These are phyloP conservation scores for Medicago arabica DNA, from an alignment of 306 rosid genomes.

Conservation along the genomic window DNA sequence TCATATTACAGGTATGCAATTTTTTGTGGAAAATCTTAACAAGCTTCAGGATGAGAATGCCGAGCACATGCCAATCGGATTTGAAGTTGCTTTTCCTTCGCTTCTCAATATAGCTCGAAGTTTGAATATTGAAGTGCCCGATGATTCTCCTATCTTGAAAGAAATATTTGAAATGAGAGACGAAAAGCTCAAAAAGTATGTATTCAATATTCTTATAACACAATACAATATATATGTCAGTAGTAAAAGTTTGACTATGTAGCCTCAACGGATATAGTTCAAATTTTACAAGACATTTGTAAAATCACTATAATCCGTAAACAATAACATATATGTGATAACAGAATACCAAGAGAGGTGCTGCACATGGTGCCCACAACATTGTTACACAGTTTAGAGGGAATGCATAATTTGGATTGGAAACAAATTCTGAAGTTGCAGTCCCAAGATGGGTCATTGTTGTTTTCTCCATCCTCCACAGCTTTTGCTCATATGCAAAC, in stretches of 20 bases:
- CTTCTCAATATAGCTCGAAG: conserved; percentile 72
- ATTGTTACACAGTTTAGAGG: conserved; percentile 93
- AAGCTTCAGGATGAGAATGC: conserved; percentile 71
- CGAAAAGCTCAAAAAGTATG: conserved; percentile 73
- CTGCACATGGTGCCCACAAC: conserved; percentile 87
- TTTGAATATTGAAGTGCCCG: conserved; percentile 60
- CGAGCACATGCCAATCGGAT: conserved; percentile 93
- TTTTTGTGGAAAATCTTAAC: conserved; percentile 58
- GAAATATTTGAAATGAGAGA: conserved; percentile 64
- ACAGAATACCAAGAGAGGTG: conserved; percentile 84
- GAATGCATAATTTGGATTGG: conserved; percentile 85
- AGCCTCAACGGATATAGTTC: too few species aligned
- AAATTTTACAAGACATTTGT: neutral
- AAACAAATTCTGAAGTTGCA: conserved; percentile 79
- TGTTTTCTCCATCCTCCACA: conserved; percentile 92
- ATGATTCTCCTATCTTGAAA: conserved; percentile 63
- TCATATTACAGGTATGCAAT: conserved; percentile 57
- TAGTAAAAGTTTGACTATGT: too few species aligned
- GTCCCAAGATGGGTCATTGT: conserved; percentile 81
- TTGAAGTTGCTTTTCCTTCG: conserved; percentile 93
- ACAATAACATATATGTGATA: neutral
- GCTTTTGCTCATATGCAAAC: conserved; percentile 88
- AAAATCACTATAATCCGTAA: too few species aligned
- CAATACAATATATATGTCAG: too few species aligned
- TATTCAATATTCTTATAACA: neutral